phyloP scores from a whole-genome alignment of 352 stramenopile genomes.

The Globisporangium irregulare region DNA sequence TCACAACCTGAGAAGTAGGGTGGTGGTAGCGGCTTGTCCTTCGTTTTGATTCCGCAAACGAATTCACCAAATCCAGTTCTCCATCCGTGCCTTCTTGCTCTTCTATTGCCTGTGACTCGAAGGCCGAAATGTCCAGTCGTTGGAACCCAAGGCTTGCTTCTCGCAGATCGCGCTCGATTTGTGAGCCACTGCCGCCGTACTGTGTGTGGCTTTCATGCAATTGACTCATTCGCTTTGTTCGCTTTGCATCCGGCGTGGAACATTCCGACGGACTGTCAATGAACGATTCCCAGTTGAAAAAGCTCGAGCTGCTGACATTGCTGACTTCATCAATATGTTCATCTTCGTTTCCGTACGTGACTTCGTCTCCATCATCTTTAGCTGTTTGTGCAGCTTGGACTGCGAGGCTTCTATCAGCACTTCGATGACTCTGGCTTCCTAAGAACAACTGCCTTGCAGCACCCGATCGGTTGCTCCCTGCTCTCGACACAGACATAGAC shows the following conservation, averaged over 20 bases:
- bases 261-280: conserved; percentile 50
- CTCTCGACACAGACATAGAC: conserved; percentile 13
- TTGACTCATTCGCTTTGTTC: conserved; percentile 15
- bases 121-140: conserved; percentile 1
- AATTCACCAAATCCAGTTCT: conserved; percentile 12
- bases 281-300: conserved; percentile 67
- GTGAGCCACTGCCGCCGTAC: background rate
- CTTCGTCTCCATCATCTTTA: background rate
- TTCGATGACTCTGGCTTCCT: background rate
- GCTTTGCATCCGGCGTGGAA: conserved; percentile 25
- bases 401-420: background rate
- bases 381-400: background rate
- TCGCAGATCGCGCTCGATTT: conserved; percentile 1
- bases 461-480: background rate
- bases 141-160: conserved; percentile 4
- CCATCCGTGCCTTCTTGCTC: background rate
- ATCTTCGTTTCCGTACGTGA: background rate
- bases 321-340: conserved; percentile 14
- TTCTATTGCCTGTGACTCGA: background rate
- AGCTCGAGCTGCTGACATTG: conserved; percentile 14
- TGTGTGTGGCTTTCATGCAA: background rate
- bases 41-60: background rate
- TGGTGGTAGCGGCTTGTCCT: background rate
- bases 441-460: conserved; percentile 9
- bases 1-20: background rate